A percentile compares a stretch with the other conserved stretches of the same genome.
Conservation (phyloP, 192 early-diverging fungal species). For the Coemansia sp. region DNA sequence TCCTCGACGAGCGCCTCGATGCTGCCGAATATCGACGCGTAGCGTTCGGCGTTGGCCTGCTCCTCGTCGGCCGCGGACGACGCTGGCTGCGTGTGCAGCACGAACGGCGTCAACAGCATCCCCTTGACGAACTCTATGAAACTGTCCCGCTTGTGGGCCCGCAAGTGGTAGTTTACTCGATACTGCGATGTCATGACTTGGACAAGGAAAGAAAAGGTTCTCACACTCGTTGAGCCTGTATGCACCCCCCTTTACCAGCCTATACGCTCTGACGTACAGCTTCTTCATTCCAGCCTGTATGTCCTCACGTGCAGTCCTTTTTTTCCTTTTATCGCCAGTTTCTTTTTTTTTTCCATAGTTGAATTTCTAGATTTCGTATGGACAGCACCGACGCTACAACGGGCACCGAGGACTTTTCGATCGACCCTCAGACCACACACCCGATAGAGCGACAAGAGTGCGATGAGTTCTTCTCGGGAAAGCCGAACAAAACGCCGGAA, state of each 20-base stretch:
- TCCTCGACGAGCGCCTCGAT: constrained; percentile 79
- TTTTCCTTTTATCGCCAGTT: too few relatives aligned
- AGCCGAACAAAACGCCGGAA: constrained; percentile 78
- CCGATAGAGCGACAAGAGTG: constrained; percentile 27
- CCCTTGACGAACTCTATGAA: constrained; percentile 93
- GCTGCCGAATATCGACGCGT: constrained; percentile 73
- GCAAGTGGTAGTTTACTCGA: constrained; percentile 56
- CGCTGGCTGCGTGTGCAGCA: constrained; percentile 65
- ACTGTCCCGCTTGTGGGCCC: constrained; percentile 84
- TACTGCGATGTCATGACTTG: constrained; percentile 51
- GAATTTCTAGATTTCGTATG: too few relatives aligned
- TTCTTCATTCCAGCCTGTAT: too few relatives aligned
- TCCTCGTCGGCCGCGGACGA: constrained; percentile 18
- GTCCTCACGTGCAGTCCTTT: too few relatives aligned
- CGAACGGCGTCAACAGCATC: constrained; percentile 81
- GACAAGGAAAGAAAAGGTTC: too few relatives aligned
- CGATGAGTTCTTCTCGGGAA: constrained; percentile 66
- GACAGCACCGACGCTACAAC: too few relatives aligned
- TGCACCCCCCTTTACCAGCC: not conserved
- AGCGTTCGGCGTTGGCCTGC: constrained; percentile 65
- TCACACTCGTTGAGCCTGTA: too few relatives aligned
- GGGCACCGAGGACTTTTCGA: too few relatives aligned
- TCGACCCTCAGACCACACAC: constrained; percentile 2
- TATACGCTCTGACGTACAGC: too few relatives aligned
- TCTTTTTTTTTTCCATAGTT: too few relatives aligned